Conservation (phyloP, 371 early-diverging fungal genomes). For the Mucor velutinosus region DNA sequence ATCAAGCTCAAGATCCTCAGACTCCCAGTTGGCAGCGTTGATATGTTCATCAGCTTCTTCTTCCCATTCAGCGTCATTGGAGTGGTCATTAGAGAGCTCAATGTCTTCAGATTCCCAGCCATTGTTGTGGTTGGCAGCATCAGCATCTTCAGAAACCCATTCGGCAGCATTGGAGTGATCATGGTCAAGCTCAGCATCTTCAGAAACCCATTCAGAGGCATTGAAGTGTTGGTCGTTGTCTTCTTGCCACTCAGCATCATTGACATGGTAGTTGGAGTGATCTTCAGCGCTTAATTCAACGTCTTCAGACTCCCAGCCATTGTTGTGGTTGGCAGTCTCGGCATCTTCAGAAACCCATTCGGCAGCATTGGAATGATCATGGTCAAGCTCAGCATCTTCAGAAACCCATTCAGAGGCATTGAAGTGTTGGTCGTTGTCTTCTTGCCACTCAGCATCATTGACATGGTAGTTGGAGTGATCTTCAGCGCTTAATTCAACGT, state of each 20-base stretch:
- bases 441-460: conserved; percentile 2
- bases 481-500: neutral
- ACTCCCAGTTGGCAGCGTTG: conserved; percentile 12
- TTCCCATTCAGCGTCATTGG: neutral
- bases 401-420: conserved; percentile 1
- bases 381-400: neutral
- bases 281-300: conserved; percentile 5
- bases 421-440: neutral
- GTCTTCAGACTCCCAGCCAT: conserved; percentile 19
- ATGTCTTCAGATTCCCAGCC: conserved; percentile 7
- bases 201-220: conserved; percentile 15
- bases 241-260: conserved; percentile 12
- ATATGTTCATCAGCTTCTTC: conserved; percentile 2
- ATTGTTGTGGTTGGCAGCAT: neutral
- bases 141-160: conserved; percentile 18
- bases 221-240: neutral
- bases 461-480: conserved; percentile 1
- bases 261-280: neutral
- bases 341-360: conserved; percentile 12
- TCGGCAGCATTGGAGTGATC: conserved; percentile 17
- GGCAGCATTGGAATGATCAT: conserved; percentile 12
- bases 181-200: conserved; percentile 1
- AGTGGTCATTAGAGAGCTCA: neutral
- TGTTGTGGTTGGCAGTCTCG: neutral
- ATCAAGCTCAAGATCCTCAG: conserved; percentile 12